Evolutionary conservation across 176 grass and related monocot genomes (phyloP), one percentile per base, ranked within the genome.

Genomic region (Hyparrhenia diplandra): DNA sequence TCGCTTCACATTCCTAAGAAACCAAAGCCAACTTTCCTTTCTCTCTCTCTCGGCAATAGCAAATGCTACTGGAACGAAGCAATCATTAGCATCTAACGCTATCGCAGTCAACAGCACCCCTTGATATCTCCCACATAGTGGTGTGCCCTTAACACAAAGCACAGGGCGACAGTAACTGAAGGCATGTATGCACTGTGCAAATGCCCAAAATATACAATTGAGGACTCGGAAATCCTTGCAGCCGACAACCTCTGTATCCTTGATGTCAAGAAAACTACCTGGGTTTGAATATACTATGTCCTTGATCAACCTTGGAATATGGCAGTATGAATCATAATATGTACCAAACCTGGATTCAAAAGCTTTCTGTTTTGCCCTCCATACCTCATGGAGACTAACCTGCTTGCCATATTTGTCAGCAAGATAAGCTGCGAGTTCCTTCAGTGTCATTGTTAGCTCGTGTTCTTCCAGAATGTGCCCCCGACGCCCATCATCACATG

Each of bases 51-150:
- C 55, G 2, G 55, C 21, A 58, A 58, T 58, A 11, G 55, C 55
- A 24, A 24, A 58, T 58, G 55, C 55, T 11, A 58, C 52, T 58
- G n/a, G 55, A 58, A 58, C 10, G 8, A 24, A 3, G n/a, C 8
- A 58, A 24, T 58, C 55, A 58, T 58, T 58, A 58, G 55, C 55
- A 58, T 58, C 55, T 58, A 58, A 58, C 0, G 55, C 55, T 24
- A 58, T 8, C n/a, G 55, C 55, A 11, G n/a, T 58, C 55, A 58
- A 58, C 9, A 64, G 2, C n/a, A 64, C 34, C 14, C 83, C 83
- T 47, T 71, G 83, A 78, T 85, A 85, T 54, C 63, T 85, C 40
- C 75, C 83, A 1, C 67, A 85, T 14, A 85, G 37, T 47, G 83
- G 52, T 2, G 4, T 69, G 51, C 65, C 40, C 74, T 85, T 85